A percentile compares a stretch with the other conserved stretches of the same genome.
Conservation (phyloP, 2,329 filamentous ascomycete genomes). For the Talaromyces marneffei region DNA sequence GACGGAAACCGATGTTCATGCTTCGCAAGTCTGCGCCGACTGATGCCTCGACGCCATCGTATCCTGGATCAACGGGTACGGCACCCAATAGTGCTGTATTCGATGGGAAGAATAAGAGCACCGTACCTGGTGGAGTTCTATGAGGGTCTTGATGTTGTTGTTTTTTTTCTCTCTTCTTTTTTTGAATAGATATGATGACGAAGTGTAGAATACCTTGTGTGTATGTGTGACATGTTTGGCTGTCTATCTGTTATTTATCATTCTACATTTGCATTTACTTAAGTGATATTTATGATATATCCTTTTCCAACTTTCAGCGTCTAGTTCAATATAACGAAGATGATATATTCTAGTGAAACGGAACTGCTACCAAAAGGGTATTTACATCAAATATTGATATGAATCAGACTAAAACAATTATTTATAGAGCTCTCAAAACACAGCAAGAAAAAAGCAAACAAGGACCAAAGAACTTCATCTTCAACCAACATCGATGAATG, state of each 20-base stretch:
- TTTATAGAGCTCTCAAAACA: background rate
- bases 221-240: background rate
- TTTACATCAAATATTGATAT: background rate
- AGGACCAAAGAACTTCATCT: background rate
- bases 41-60: conserved; percentile 27
- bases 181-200: background rate
- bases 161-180: background rate
- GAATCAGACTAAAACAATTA: background rate
- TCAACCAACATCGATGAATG: background rate
- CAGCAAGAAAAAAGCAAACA: background rate
- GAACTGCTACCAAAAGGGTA: background rate
- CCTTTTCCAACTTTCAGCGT: background rate
- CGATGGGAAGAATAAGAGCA: conserved; percentile 14
- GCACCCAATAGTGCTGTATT: conserved; percentile 14
- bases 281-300: background rate
- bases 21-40: conserved; percentile 62
- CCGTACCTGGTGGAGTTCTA: conserved; percentile 11
- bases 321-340: background rate
- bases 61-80: conserved; percentile 8
- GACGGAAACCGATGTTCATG: conserved; percentile 99
- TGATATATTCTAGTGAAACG: background rate
- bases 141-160: conserved; percentile 2
- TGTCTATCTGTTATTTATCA: background rate
- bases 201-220: background rate
- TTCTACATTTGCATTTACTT: background rate